Base-by-base conservation (phyloP, 768 basidiomycete genomes). In the Auriscalpium vulgare region DNA sequence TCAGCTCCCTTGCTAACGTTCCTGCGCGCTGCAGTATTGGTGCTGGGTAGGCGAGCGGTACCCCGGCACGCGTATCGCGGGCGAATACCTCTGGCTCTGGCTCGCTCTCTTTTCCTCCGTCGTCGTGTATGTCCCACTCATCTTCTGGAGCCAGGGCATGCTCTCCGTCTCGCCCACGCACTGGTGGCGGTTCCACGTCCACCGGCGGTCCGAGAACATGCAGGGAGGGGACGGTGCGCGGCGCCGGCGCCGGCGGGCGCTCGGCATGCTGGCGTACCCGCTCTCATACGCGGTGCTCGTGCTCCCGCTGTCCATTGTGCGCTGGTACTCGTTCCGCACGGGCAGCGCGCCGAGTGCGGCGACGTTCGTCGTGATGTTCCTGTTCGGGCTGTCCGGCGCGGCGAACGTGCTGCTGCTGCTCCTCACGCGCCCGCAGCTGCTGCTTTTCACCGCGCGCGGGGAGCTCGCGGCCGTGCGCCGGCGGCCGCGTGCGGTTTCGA, bases 61-160 rank as follows among this genome's bases (percentile, higher is more conserved):
- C 60, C 34, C 62, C 2, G 57, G 58, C 2, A 66, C 70, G 57
- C 67, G 71, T n/a, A 66, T 76, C 13, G 69, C 58, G 47, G 75
- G 73, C 1, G 75, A 76, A 62, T 78, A 78, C 54, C 29, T 75
- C n/a, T 78, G 77, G 77, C 66, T 77, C 45, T 77, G 77, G 77
- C 47, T 73, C 43, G 68, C 75, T 4, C 64, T 76, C 10, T 59
- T 63, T 23, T 55, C 71, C 43, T 74, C 74, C 7, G 53, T 67
- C 23, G 16, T 70, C 6, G 54, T 68, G 2, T 77, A 76, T 56
- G 59, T 71, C 52, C 67, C 69, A 0, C 66, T 75, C 13, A 74
- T 68, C 60, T 65, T 75, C 56, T 71, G 72, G 67, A 65, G 66
- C 13, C 63, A 68, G 16, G 71, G 72, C 6, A 69, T 70, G 59